Conservation (phyloP, 73 alveolate species). For the Paramecium biaurelia region DNA sequence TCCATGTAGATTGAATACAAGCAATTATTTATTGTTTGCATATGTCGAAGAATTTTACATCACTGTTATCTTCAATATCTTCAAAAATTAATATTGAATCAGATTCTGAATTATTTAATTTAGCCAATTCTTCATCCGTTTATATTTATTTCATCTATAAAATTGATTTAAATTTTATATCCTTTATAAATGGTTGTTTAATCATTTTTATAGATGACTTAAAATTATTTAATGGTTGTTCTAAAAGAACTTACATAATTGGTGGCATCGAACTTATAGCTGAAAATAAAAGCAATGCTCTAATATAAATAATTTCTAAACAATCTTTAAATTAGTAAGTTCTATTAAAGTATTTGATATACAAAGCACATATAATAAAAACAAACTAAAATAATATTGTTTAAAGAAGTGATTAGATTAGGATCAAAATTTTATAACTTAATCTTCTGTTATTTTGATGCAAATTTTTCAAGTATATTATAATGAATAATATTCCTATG, state of each 20-base stretch:
- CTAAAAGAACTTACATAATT: background rate
- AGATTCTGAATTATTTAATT: background rate
- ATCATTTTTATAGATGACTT: background rate
- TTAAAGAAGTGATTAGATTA: background rate
- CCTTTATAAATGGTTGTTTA: background rate
- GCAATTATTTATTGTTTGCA: background rate
- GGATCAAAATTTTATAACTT: background rate
- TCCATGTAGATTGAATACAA: background rate
- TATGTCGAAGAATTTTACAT: background rate
- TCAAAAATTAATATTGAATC: background rate
- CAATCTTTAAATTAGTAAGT: background rate
- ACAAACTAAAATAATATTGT: background rate
- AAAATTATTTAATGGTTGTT: background rate
- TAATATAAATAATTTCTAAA: slow-evolving; percentile 1
- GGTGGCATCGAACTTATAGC: slow-evolving; percentile 44
- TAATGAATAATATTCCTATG: background rate
- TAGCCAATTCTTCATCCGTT: slow-evolving; percentile 20
- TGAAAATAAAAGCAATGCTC: slow-evolving; percentile 18
- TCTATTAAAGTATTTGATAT: background rate
- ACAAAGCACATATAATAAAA: background rate
- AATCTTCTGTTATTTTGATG: background rate
- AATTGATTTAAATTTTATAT: slow-evolving; percentile 21
- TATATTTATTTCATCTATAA: background rate
- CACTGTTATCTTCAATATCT: background rate
- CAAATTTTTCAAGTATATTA: background rate